Conservation (phyloP, 2,329 filamentous ascomycete species). For the Trichoderma oligosporum region DNA sequence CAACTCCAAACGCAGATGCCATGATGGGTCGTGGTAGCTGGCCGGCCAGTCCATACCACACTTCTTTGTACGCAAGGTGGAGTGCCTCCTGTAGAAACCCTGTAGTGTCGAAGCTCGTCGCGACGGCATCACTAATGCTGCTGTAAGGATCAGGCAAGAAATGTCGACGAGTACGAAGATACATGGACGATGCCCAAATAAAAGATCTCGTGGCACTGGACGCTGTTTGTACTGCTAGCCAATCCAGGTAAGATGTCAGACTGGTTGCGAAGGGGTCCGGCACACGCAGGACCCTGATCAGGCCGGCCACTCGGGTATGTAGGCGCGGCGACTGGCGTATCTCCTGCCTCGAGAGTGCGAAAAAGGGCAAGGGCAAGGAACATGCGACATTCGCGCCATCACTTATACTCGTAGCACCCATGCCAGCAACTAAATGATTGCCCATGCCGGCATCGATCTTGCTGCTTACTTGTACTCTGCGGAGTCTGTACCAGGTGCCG, state of each 20-base stretch:
- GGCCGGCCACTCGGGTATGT: slow-evolving; percentile 29
- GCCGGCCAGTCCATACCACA: slow-evolving; percentile 28
- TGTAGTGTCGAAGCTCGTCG: slow-evolving; percentile 27
- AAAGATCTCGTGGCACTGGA: slow-evolving; percentile 27
- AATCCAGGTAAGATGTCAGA: slow-evolving; percentile 33
- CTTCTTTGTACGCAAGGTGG: slow-evolving; percentile 31
- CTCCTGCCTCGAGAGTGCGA: slow-evolving; percentile 23
- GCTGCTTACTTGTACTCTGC: slow-evolving; percentile 8
- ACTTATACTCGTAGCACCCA: neutral
- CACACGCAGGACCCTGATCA: slow-evolving; percentile 30
- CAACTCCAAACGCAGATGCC: slow-evolving; percentile 24
- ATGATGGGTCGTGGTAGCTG: slow-evolving; percentile 33
- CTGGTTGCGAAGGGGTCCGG: slow-evolving; percentile 21
- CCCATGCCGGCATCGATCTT: slow-evolving; percentile 18
- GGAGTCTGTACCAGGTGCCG: slow-evolving; percentile 30
- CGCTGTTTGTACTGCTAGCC: slow-evolving; percentile 29
- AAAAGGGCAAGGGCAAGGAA: slow-evolving; percentile 21
- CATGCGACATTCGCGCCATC: neutral
- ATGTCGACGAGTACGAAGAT: slow-evolving; percentile 29
- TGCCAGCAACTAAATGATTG: neutral
- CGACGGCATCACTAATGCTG: neutral
- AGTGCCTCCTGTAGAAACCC: slow-evolving; percentile 30
- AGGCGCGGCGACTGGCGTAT: slow-evolving; percentile 29
- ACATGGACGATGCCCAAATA: slow-evolving; percentile 31
- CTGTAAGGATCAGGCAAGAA: slow-evolving; percentile 11